Evolutionary conservation across 768 basidiomycete species (phyloP), one percentile per base, ranked within the genome.

Genomic region (Paxillus ammoniavirescens): DNA sequence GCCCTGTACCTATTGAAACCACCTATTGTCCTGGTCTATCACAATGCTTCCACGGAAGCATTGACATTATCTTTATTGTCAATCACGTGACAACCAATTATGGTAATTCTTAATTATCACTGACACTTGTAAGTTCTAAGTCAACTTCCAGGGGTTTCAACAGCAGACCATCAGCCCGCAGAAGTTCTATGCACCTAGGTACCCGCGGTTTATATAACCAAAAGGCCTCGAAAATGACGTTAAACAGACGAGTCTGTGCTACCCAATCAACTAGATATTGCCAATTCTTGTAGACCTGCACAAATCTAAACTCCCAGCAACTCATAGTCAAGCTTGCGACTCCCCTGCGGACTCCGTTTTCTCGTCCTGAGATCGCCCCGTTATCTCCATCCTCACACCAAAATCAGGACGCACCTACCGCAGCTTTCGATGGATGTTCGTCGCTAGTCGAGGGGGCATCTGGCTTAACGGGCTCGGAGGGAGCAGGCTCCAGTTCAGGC

Each of bases 361-460:
- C 23, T 50, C 38, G 15, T 42, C 33, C 53, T 41, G 35, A 30
- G 26, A 44, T 51, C 8, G 21, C 43, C 53, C 33, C 15, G 48
- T 64, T 50, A 66, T 4, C 15, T 5, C 18, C 14, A 36, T 31
- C 8, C 7, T 33, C 40, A 21, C 37, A 13, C 17, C n/a, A 53
- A 53, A 40, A 33, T 23, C 9, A 12, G 38, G 18, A 37, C 17
- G 17, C 18, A 58, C 68, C 61, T 18, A 70, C 66, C 17, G 41
- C 38, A n/a, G 52, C 40, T 17, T 47, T 26, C 38, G 52, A 41
- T 1, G 17, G 31, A 23, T 50, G 57, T 41, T 56, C 55, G 14
- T 57, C 53, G 30, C 23, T 50, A 14, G 46, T 55, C 30, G 45
- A 42, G 4, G 40, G 53, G n/a, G 42, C 21, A 23, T 50, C 48